Base-by-base conservation (phyloP, 1,284 basidiomycete genomes). In the Trametes hirsuta region DNA sequence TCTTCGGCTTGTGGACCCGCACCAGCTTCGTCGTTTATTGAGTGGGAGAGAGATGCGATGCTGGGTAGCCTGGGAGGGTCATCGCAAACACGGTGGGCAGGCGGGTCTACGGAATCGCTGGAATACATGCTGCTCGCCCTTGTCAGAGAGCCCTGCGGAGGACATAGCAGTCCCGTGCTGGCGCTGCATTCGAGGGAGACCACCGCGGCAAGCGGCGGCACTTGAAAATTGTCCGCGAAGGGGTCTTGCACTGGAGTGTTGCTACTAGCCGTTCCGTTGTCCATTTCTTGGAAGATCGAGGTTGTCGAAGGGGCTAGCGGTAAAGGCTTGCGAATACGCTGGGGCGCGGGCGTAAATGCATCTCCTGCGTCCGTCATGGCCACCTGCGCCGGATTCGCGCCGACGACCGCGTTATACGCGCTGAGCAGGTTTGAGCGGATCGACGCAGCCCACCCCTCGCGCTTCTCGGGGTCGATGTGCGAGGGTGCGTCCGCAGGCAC, bases 341-440 rank as follows among this genome's bases (percentile, higher is more conserved):
- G 47, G 11, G 68, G 67, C 3, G 55, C 34, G 21, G 12, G 53
- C 3, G 69, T 68, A 52, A 69, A 62, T 10, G 37, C 58, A 25
- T 50, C 48, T 51, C 69, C 67, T 6, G 25, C 35, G 21, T 25
- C 30, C 14, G 35, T 8, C 0, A 39, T 12, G 2, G 53, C 15
- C 4, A 50, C 34, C 53, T 47, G 41, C 18, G 36, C 41, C 14
- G 41, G 42, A 61, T 59, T 49, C 39, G 46, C 66, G 22, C 74
- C 64, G 18, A 72, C 72, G 47, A 77, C 71, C 1, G 69, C 68
- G 45, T 71, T 72, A 44, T 78, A 68, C 5, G 74, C 76, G 55
- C 72, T 71, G 65, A 72, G 70, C 18, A 79, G 59, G 44, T 76
- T 78, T 9, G 74, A 73, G 53, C 65, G 70, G 47, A 79, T 55